Conservation (phyloP, 2,329 filamentous ascomycete genomes). For the Colletotrichum somersetense region DNA sequence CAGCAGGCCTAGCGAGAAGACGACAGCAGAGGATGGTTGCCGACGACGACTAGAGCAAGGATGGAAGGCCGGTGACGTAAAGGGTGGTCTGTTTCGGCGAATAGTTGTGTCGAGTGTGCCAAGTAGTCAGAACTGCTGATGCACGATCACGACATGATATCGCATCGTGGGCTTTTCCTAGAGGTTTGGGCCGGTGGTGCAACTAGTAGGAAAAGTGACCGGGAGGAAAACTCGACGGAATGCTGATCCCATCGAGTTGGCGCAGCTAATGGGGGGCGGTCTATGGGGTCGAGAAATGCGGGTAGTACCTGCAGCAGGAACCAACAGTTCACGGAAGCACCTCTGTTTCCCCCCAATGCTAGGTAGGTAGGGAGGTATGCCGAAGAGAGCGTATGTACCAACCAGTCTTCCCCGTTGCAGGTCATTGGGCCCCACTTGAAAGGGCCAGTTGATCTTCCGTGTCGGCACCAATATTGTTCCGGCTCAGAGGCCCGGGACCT, state of each 20-base stretch:
- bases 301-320: conserved; percentile 42
- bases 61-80: conserved; percentile 14
- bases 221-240: conserved; percentile 36
- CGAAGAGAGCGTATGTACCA: background rate
- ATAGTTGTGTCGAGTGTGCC: background rate
- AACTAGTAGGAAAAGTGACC: conserved; percentile 25
- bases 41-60: conserved; percentile 11
- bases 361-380: background rate
- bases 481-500: conserved; percentile 1
- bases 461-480: conserved; percentile 39
- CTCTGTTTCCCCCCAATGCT: conserved; percentile 18
- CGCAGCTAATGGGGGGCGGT: conserved; percentile 17
- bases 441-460: conserved; percentile 37
- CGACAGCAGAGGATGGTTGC: background rate
- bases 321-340: conserved; percentile 39
- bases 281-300: conserved; percentile 28
- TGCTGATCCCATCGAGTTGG: conserved; percentile 36
- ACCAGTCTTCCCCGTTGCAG: conserved; percentile 22
- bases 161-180: conserved; percentile 20
- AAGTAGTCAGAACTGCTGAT: conserved; percentile 19
- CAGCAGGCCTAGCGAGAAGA: conserved; percentile 9
- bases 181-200: conserved; percentile 31
- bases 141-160: conserved; percentile 28
- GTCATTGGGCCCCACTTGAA: conserved; percentile 19
- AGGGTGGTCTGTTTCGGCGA: background rate